Percentiles rank a stretch among this genome's conserved stretches.
Evolutionary conservation across 257 asterid genomes (phyloP).

Genomic region (Perilla frutescens): DNA sequence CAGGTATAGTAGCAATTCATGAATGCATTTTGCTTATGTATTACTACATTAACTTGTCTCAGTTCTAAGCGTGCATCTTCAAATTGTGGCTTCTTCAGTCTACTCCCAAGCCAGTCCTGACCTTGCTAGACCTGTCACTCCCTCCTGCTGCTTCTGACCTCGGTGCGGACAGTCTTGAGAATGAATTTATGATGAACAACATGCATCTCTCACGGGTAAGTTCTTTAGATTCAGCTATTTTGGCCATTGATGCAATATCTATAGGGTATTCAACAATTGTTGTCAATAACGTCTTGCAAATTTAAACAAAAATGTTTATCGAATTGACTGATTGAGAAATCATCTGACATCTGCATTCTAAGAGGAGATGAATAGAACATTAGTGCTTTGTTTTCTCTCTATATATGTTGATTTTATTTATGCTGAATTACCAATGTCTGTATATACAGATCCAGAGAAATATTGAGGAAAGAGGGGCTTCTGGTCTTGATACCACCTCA

Average conservation of each 20-base stretch:
- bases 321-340: conserved; percentile 2
- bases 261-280: conserved; percentile 5
- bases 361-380: conserved; percentile 6
- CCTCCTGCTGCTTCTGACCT: conserved; percentile 96
- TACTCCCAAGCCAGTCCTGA: conserved; percentile 87
- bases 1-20: conserved; percentile 58
- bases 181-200: conserved; percentile 79
- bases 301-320: background rate
- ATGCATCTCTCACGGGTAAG: conserved; percentile 76
- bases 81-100: conserved; percentile 52
- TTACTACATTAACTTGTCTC: conserved; percentile 22
- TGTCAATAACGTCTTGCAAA: background rate
- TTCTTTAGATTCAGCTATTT: conserved; percentile 30
- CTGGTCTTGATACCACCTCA: conserved; percentile 63
- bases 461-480: conserved; percentile 69
- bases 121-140: conserved; percentile 82
- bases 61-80: conserved; percentile 27
- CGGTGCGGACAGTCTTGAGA: conserved; percentile 92
- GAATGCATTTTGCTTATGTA: conserved; percentile 5
- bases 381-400: conserved; percentile 4
- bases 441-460: conserved; percentile 67
- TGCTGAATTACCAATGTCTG: conserved; percentile 28
- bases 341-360: conserved; percentile 10
- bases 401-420: conserved; percentile 15
- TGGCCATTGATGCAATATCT: conserved; percentile 1